These are phyloP conservation scores for Cadophora sp. DNA, from an alignment of 2,329 filamentous ascomycete species.

Conservation along the genomic window DNA sequence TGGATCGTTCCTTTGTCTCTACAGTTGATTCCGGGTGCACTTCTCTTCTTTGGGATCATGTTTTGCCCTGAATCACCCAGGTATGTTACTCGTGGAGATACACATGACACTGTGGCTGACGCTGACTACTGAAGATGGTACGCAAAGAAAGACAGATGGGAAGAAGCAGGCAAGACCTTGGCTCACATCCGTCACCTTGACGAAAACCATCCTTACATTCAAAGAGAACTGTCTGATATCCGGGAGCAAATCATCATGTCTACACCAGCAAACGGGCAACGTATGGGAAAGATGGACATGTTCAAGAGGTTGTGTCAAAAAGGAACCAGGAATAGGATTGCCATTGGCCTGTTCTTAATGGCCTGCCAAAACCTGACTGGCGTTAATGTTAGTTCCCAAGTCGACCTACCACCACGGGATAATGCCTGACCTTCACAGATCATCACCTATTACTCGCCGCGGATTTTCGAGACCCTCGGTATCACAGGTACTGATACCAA, in stretches of 20 bases:
- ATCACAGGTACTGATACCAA: constrained; percentile 59
- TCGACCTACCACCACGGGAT: neutral
- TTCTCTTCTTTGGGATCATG: constrained; percentile 41
- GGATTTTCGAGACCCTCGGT: constrained; percentile 62
- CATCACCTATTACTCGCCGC: constrained; percentile 61
- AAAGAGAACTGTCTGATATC: constrained; percentile 57
- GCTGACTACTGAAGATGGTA: constrained; percentile 4
- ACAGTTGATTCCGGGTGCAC: constrained; percentile 49
- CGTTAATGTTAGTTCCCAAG: constrained; percentile 58
- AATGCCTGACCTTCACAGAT: neutral
- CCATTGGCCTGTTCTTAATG: constrained; percentile 15
- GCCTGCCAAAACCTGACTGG: constrained; percentile 55
- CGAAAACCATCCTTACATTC: constrained; percentile 50
- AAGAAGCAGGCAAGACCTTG: constrained; percentile 49
- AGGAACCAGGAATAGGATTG: constrained; percentile 15
- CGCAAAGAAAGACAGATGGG: constrained; percentile 34
- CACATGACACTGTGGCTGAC: neutral
- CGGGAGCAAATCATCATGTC: constrained; percentile 43
- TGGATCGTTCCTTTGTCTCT: constrained; percentile 52
- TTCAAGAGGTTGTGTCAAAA: constrained; percentile 17
- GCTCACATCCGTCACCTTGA: constrained; percentile 53
- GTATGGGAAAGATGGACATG: constrained; percentile 14
- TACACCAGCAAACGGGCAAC: constrained; percentile 1
- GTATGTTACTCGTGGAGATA: constrained; percentile 11
- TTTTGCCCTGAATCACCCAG: constrained; percentile 43